Evolutionary conservation across 805 yeast species (phyloP).

Genomic region (Tanozyma kutaoensis): DNA sequence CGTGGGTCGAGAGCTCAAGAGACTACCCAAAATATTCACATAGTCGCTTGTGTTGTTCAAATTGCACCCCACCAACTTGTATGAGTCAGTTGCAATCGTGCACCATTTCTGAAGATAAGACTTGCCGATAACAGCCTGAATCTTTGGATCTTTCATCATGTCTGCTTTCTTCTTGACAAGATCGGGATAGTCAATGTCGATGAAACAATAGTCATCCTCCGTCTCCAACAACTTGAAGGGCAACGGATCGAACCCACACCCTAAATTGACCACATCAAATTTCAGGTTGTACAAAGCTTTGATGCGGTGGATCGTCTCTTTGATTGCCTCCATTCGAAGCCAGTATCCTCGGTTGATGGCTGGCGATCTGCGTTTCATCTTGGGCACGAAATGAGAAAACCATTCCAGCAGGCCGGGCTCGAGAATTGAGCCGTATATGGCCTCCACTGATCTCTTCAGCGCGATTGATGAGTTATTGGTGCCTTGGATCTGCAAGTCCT

Average conservation of each 20-base stretch:
- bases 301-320: slow-evolving; percentile 36
- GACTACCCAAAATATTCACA: slow-evolving; percentile 10
- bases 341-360: slow-evolving; percentile 76
- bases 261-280: slow-evolving; percentile 47
- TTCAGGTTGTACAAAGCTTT: slow-evolving; percentile 11
- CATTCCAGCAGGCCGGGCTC: slow-evolving; percentile 28
- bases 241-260: slow-evolving; percentile 56
- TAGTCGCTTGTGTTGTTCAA: slow-evolving; percentile 34
- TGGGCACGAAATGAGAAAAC: slow-evolving; percentile 56
- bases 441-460: slow-evolving; percentile 70
- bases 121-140: slow-evolving; percentile 34
- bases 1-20: slow-evolving; percentile 22
- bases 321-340: slow-evolving; percentile 63
- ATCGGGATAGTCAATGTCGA: slow-evolving; percentile 70
- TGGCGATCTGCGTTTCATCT: slow-evolving; percentile 59
- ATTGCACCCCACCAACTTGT: slow-evolving; percentile 56
- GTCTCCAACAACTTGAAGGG: slow-evolving; percentile 22
- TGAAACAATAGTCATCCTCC: slow-evolving; percentile 24
- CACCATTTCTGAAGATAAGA: too few species aligned
- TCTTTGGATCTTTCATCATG: slow-evolving; percentile 35
- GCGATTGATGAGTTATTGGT: slow-evolving; percentile 78
- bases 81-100: slow-evolving; percentile 12
- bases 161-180: slow-evolving; percentile 40
- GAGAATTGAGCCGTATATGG: slow-evolving; percentile 29
- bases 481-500: slow-evolving; percentile 66